Conservation (phyloP, 2,329 filamentous ascomycete species). For the Apiospora arundinis region DNA sequence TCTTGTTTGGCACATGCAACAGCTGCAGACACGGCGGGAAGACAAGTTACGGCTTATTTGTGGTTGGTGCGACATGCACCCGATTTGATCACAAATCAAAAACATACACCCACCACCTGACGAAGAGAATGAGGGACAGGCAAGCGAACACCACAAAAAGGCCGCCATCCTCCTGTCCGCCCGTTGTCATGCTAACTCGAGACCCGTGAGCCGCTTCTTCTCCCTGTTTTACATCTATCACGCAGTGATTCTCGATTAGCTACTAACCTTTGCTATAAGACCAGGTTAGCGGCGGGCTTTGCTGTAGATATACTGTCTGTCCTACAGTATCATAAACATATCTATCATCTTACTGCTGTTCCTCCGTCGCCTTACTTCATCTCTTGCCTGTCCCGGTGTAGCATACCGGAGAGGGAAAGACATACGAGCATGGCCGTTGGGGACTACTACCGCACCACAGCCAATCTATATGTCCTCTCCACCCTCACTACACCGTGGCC, state of each 20-base stretch:
- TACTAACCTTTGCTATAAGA: neutral
- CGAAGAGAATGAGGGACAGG: neutral
- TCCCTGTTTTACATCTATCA: neutral
- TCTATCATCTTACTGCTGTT: neutral
- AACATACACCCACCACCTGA: neutral
- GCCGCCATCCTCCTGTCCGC: neutral
- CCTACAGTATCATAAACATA: neutral
- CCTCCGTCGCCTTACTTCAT: neutral
- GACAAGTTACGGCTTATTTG: neutral
- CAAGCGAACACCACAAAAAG: conserved; percentile 4
- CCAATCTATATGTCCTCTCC: neutral
- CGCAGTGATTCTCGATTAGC: no score
- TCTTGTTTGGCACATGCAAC: conserved; percentile 4
- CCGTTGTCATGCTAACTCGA: neutral
- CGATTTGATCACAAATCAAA: conserved; percentile 13
- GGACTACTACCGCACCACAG: neutral
- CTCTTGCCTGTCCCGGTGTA: neutral
- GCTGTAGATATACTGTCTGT: neutral
- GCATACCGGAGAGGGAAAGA: neutral
- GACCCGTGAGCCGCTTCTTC: neutral
- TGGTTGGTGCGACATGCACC: neutral
- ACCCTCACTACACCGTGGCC: neutral
- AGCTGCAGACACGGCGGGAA: neutral
- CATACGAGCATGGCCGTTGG: neutral
- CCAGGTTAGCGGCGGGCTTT: neutral